phyloP scores from a whole-genome alignment of 1,139 yeast species.

The Taphrina pruni region DNA sequence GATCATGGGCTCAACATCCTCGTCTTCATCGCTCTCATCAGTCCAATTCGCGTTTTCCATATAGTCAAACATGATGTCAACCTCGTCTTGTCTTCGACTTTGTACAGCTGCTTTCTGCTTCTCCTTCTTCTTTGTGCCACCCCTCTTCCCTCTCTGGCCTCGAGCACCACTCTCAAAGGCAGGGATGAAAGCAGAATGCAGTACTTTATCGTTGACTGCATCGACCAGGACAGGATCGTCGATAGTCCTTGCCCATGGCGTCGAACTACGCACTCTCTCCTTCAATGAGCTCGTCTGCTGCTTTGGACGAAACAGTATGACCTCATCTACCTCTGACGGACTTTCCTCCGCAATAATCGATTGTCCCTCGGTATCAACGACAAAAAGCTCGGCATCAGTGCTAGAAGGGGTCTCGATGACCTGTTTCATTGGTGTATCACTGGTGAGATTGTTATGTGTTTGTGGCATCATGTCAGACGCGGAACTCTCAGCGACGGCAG shows the following conservation, averaged over 20 bases:
- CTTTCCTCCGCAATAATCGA: background rate
- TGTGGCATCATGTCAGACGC: background rate
- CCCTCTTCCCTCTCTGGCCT: slow-evolving; percentile 26
- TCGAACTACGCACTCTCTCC: background rate
- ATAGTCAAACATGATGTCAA: slow-evolving; percentile 31
- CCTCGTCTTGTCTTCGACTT: slow-evolving; percentile 16
- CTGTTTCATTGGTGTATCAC: background rate
- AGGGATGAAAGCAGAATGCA: background rate
- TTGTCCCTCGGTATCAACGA: slow-evolving; percentile 16
- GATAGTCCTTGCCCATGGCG: slow-evolving; percentile 38
- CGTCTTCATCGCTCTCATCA: slow-evolving; percentile 23
- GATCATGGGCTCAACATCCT: slow-evolving; percentile 25
- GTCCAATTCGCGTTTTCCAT: slow-evolving; percentile 39
- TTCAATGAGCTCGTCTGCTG: background rate
- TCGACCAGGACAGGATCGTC: slow-evolving; percentile 29
- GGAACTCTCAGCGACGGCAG: background rate
- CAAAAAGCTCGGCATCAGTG: slow-evolving; percentile 22
- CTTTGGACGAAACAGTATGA: slow-evolving; percentile 11
- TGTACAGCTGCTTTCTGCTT: background rate
- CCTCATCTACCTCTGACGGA: slow-evolving; percentile 1
- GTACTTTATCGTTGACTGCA: background rate
- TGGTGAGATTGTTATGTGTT: background rate
- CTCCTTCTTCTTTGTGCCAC: slow-evolving; percentile 22
- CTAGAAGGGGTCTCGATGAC: slow-evolving; percentile 5
- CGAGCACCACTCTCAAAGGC: slow-evolving; percentile 16